Base-by-base conservation (phyloP, 352 stramenopile genomes). In the Phytophthora litchii region DNA sequence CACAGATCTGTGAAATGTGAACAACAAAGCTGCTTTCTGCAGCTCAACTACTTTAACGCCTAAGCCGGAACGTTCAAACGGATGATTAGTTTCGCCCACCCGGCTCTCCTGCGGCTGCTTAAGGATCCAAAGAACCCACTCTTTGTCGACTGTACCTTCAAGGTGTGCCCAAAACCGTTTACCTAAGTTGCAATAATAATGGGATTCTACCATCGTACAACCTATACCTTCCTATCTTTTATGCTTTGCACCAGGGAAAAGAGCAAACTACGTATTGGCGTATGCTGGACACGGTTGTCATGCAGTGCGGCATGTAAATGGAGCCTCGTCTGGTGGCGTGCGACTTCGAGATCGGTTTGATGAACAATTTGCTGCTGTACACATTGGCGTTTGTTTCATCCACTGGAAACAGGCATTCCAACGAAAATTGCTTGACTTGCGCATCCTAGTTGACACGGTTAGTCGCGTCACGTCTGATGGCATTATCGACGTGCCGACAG, bases 141-240 rank as follows among this genome's bases (percentile, higher is more conserved):
- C 3, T 57, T 57, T 25, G 7, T 47, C 5, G 21, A 43, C 31
- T 35, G 31, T 11, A 54, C 45, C 0, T 53, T 35, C 16, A 51
- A 51, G 44, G 27, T 40, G 2, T 44, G 29, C 3, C 48, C 48
- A 0, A 29, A 46, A 1, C 48, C 48, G 2, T 55, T 47, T 21
- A 9, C 38, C 5, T 9, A 55, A 12, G 21, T 37, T 10, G 10
- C 37, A 3, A 40, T 55, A 21, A 10, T 57, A 2, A 57, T 42
- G 49, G 12, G 12, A 2, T 57, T 49, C 29, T 37, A 57, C 49
- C n/a, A 0, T 17, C 49, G 1, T 34, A 34, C 29, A 37, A 48
- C 11, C 6, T 57, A 9, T 57, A 57, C 16, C 10, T 48, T 6
- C 37, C 49, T 1, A 41, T 57, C 3, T 45, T 57, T 14, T 57